phyloP scores from a whole-genome alignment of 192 early-diverging fungal genomes.

The Dissophora ornata region DNA sequence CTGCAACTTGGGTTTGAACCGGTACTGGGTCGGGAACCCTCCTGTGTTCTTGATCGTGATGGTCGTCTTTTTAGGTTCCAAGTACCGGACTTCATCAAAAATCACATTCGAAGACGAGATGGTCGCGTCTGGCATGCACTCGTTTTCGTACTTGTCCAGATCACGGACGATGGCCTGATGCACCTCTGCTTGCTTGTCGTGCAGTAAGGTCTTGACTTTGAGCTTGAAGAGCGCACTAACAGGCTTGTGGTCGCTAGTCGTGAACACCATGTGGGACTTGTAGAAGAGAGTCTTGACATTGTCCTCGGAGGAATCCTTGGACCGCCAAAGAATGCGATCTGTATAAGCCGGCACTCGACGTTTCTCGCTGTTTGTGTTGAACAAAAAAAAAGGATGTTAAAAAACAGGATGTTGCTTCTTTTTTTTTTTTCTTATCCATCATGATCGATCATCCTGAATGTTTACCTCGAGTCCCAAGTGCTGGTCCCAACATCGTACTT shows the following conservation, averaged over 20 bases:
- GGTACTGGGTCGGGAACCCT: conserved; percentile 76
- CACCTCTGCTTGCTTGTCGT: conserved; percentile 64
- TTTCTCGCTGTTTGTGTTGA: conserved; percentile 79
- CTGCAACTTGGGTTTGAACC: conserved; percentile 77
- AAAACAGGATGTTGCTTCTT: too few relatives aligned
- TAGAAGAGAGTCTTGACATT: conserved; percentile 67
- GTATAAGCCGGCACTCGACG: conserved; percentile 90
- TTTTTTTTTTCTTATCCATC: too few relatives aligned
- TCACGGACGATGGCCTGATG: conserved; percentile 74
- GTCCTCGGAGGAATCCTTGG: conserved; percentile 55
- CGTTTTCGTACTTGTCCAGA: conserved; percentile 85
- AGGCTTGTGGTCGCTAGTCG: conserved; percentile 92
- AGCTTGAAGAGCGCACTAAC: conserved; percentile 78
- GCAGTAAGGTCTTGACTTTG: conserved; percentile 70
- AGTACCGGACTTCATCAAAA: conserved; percentile 77
- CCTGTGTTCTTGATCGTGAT: conserved; percentile 81
- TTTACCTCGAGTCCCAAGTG: conserved; percentile 81
- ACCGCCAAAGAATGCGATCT: conserved; percentile 93
- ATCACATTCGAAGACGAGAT: conserved; percentile 70
- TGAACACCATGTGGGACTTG: conserved; percentile 69
- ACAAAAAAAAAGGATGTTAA: too few relatives aligned
- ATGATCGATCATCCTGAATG: too few relatives aligned
- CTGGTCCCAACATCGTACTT: conserved; percentile 90
- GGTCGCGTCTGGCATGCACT: conserved; percentile 74
- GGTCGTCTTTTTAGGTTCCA: conserved; percentile 59